phyloP scores from a whole-genome alignment of 2,329 filamentous ascomycete genomes.

The Cercospora citrullina region DNA sequence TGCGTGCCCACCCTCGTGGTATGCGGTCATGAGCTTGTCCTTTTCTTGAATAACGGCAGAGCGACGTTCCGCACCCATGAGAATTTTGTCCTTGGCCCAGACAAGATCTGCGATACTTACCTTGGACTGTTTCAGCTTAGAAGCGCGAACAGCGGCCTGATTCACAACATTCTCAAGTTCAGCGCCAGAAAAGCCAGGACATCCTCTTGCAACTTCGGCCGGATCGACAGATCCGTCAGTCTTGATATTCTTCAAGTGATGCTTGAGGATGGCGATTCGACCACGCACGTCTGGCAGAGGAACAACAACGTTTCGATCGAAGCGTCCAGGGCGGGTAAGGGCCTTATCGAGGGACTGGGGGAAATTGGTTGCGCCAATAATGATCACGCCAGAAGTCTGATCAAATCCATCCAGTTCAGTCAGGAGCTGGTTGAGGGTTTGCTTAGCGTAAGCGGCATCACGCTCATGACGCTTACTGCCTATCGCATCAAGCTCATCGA shows the following conservation, averaged over 20 bases:
- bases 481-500: slow-evolving; percentile 91
- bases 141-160: slow-evolving; percentile 92
- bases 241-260: slow-evolving; percentile 91
- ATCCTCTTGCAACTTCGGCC: slow-evolving; percentile 79
- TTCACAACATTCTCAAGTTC: slow-evolving; percentile 97
- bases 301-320: slow-evolving; percentile 89
- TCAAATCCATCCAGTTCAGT: slow-evolving; percentile 97
- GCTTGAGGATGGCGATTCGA: slow-evolving; percentile 86
- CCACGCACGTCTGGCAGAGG: slow-evolving; percentile 89
- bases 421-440: slow-evolving; percentile 94
- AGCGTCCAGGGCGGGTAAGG: slow-evolving; percentile 87
- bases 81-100: slow-evolving; percentile 97
- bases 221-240: slow-evolving; percentile 77
- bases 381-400: slow-evolving; percentile 90
- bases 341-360: slow-evolving; percentile 93
- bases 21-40: slow-evolving; percentile 94
- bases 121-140: slow-evolving; percentile 73
- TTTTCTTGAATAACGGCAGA: slow-evolving; percentile 88
- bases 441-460: slow-evolving; percentile 93
- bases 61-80: slow-evolving; percentile 92
- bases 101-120: slow-evolving; percentile 82
- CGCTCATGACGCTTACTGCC: slow-evolving; percentile 90
- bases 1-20: slow-evolving; percentile 94
- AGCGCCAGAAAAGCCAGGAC: slow-evolving; percentile 88
- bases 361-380: slow-evolving; percentile 95